Base-by-base conservation (phyloP, 106 monocot species). In the Triglochin maritima region DNA sequence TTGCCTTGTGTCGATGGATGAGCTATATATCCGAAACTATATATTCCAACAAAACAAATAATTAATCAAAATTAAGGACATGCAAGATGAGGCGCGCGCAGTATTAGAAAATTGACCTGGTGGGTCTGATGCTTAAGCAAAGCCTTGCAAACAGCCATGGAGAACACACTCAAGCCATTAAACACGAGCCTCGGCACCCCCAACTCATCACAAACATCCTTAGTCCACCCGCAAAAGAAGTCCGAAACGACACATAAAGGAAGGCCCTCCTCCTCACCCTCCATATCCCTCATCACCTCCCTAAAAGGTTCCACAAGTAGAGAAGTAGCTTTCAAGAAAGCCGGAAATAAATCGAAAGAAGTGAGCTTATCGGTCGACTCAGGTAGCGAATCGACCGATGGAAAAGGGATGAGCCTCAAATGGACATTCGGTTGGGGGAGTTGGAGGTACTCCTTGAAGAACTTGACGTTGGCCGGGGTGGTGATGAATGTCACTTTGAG, bases 151-250 rank as follows among this genome's bases (percentile, higher is more conserved):
- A 81, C 3, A n/a, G 56, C 14, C 71, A 79, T 69, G 57, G 79
- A 59, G 74, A 84, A 84, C 49, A 73, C 68, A 9, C 72, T 62
- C 84, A 79, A 74, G 67, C 81, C 84, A 12, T 84, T 70, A 68
- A 79, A 88, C 48, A 77, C 81, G 73, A 87, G 17, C 41, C 79
- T 75, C 1, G 79, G 87, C 43, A 87, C 57, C 54, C 58, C 59
- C 56, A 78, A 56, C 64, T 54, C 54, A 11, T 56, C 44, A 16
- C 78, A 78, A 3, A 64, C 62, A 15, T 42, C 9, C 42, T 44
- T 16, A 14, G 79, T 67, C 85, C 85, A 85, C 29, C 59, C 50
- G 16, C 74, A 69, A 66, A 85, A 85, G 43, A 63, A 76, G 62
- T 79, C 85, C 52, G 72, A 69, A 70, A 85, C 62, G 17, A 85